A percentile compares a stretch with the other conserved stretches of the same genome.
Evolutionary conservation across 352 stramenopile species (phyloP).

Genomic region (Pythium brassicae): DNA sequence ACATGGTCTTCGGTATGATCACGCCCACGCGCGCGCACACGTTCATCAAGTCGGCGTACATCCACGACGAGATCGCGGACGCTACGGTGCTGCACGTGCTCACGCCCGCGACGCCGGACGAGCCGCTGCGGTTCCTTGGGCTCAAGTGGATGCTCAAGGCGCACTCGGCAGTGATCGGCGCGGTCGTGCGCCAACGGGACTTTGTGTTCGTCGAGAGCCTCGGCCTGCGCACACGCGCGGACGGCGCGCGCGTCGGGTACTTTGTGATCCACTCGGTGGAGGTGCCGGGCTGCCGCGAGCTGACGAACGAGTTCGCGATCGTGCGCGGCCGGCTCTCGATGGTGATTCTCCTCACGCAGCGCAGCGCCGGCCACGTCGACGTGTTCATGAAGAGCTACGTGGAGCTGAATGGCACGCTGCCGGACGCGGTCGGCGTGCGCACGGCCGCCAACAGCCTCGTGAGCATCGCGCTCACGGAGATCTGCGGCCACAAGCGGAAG

Average conservation of each 20-base stretch:
- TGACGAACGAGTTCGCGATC: constrained; percentile 24
- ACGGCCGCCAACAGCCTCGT: constrained; percentile 21
- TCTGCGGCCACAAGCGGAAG: background rate
- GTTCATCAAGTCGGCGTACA: constrained; percentile 31
- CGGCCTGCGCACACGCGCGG: constrained; percentile 25
- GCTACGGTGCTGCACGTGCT: constrained; percentile 23
- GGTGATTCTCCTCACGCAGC: constrained; percentile 29
- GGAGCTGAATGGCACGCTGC: constrained; percentile 31
- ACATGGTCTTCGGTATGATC: constrained; percentile 43
- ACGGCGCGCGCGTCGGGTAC: constrained; percentile 47
- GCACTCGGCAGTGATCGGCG: constrained; percentile 13
- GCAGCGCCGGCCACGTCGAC: constrained; percentile 25
- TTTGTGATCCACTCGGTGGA: constrained; percentile 62
- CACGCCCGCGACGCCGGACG: constrained; percentile 18
- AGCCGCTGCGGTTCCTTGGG: constrained; percentile 45
- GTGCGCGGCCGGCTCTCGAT: constrained; percentile 35
- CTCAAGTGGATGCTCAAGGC: constrained; percentile 34
- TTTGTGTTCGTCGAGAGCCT: constrained; percentile 55
- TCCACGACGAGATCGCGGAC: constrained; percentile 32
- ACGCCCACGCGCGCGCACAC: constrained; percentile 28
- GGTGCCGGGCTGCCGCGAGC: constrained; percentile 24
- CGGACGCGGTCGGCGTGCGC: constrained; percentile 31
- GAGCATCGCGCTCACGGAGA: constrained; percentile 4
- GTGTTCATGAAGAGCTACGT: constrained; percentile 43
- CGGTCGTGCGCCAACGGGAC: constrained; percentile 34